phyloP scores from a whole-genome alignment of 1,284 basidiomycete species.

The Ceratobasidium sp. region DNA sequence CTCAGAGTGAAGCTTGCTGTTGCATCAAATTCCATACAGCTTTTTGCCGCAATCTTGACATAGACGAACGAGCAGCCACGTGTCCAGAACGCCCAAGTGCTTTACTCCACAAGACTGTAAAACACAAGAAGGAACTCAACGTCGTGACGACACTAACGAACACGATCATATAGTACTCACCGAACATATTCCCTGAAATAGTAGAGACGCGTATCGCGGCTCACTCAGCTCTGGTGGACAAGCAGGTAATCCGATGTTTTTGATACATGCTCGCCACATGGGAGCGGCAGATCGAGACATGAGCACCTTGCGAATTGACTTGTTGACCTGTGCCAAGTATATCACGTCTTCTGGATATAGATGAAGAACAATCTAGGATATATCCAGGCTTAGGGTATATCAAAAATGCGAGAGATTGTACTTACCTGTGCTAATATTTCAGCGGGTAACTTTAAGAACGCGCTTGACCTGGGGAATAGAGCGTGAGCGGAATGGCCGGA shows the following conservation, averaged over 20 bases:
- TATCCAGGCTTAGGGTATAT: background rate
- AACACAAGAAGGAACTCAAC: background rate
- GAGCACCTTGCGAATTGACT: constrained; percentile 3
- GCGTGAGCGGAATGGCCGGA: background rate
- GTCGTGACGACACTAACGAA: background rate
- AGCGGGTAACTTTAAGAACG: background rate
- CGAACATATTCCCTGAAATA: constrained; percentile 21
- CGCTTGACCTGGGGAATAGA: background rate
- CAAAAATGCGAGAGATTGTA: background rate
- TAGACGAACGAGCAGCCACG: background rate
- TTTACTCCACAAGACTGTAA: background rate
- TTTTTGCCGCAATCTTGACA: background rate
- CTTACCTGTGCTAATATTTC: background rate
- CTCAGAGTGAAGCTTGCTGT: no score
- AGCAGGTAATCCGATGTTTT: constrained; percentile 1
- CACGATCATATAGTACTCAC: constrained; percentile 8
- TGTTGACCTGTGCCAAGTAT: constrained; percentile 18
- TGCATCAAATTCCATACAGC: background rate
- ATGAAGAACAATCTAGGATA: background rate
- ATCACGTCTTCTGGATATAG: constrained; percentile 1
- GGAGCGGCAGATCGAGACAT: background rate
- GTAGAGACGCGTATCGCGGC: constrained; percentile 13
- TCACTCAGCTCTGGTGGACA: constrained; percentile 13
- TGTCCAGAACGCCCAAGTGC: background rate
- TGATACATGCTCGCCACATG: constrained; percentile 13